A percentile compares a stretch with the other conserved stretches of the same genome.
phyloP scores from a whole-genome alignment of 148 eudicot genomes.

The Rhododendron mucronatum region DNA sequence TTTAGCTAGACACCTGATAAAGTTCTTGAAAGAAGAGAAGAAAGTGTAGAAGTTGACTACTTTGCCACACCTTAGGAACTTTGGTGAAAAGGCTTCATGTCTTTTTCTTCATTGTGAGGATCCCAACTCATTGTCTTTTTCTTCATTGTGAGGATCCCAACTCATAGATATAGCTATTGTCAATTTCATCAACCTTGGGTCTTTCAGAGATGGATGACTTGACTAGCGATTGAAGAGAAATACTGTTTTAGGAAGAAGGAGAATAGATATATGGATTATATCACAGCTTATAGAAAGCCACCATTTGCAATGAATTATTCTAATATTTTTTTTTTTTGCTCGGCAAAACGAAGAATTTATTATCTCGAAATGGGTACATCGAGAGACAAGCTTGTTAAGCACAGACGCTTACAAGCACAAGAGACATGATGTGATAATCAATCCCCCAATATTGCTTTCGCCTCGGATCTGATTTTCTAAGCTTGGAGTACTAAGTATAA shows the following conservation, averaged over 20 bases:
- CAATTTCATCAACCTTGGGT: not conserved
- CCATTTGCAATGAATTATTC: not conserved
- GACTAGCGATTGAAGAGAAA: not conserved
- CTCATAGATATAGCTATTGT: not conserved
- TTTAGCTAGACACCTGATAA: not conserved
- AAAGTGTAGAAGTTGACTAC: not conserved
- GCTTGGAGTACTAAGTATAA: not conserved
- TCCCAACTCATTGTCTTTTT: not conserved
- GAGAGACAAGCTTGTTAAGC: too few relatives aligned
- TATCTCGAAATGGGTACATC: too few relatives aligned
- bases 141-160: not conserved
- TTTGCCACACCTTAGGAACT: not conserved
- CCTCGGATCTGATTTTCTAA: not conserved
- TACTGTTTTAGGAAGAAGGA: not conserved
- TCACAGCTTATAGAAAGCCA: not conserved
- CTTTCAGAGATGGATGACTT: not conserved
- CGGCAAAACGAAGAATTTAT: too few relatives aligned
- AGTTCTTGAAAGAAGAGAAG: not conserved
- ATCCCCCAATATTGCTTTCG: not conserved
- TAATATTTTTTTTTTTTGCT: too few relatives aligned
- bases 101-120: not conserved
- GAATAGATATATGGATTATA: not conserved
- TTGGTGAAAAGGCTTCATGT: not conserved
- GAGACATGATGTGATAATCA: not conserved
- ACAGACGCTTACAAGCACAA: too few relatives aligned